A percentile compares a stretch with the other conserved stretches of the same genome.
phyloP scores from a whole-genome alignment of 2,329 filamentous ascomycete genomes.

The Pseudocercospora fijiensis region DNA sequence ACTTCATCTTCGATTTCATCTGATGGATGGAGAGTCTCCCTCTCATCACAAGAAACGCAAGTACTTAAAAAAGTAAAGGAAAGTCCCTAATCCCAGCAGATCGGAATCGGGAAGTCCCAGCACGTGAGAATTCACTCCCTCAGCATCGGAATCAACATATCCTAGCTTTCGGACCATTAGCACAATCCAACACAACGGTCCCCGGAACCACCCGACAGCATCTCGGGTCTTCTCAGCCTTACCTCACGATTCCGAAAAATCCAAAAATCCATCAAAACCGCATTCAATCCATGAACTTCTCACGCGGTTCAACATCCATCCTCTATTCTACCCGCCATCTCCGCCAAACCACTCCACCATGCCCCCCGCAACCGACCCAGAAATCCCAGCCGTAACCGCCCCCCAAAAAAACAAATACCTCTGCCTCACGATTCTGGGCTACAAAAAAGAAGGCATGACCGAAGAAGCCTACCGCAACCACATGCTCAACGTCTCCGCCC shows the following conservation, averaged over 20 bases:
- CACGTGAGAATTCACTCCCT: neutral
- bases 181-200: neutral
- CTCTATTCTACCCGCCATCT: neutral
- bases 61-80: neutral
- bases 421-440: constrained; percentile 52
- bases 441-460: constrained; percentile 50
- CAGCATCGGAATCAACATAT: neutral
- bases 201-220: neutral
- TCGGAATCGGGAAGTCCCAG: neutral
- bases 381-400: neutral
- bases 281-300: constrained; percentile 2
- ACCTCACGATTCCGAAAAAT: neutral
- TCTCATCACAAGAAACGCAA: neutral
- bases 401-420: constrained; percentile 12
- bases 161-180: neutral
- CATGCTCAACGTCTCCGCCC: constrained; percentile 50
- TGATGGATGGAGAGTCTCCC: neutral
- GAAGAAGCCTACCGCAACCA: constrained; percentile 51
- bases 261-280: neutral
- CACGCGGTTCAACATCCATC: no score
- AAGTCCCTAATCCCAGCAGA: neutral
- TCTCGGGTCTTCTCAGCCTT: neutral
- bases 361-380: neutral
- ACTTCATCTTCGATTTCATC: constrained; percentile 1
- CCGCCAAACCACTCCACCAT: neutral